Evolutionary conservation across 2,329 filamentous ascomycete genomes (phyloP), one percentile per base, ranked within the genome.

Genomic region (Botryotinia globosa): DNA sequence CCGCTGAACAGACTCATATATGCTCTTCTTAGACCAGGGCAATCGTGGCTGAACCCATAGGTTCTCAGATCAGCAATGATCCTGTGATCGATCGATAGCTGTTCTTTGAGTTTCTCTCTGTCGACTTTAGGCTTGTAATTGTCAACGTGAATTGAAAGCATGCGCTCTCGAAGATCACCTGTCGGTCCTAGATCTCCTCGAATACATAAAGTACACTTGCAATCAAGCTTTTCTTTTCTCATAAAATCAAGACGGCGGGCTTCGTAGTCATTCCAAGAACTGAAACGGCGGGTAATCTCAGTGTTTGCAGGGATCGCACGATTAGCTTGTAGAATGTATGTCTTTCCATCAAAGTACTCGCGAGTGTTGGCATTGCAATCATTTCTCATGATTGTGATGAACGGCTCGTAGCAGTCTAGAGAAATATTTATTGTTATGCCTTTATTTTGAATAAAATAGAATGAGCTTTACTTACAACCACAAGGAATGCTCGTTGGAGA

Each of bases 281-380:
- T 22, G 63, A 65, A 64, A 18, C n/a, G 61, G 20, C 61, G 39
- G 62, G 62, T 48, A 20, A 65, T 48, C 32, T 65, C 62, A 20
- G 42, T 63, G 29, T 34, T 25, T 20, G 42, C 42, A 32, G 63
- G 44, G 7, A 51, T 37, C 1, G 12, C 12, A 37, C 29, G 20
- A 20, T 51, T 51, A 1, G 63, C 44, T 51, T 51, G 44, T 25
- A 51, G 29, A 16, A 65, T 65, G 20, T 65, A 65, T 18, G 9
- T 7, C 6, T 10, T 32, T 14, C 63, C 44, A 3, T 65, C 44
- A n/a, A 51, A 51, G 7, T 51, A 51, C 29, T 48, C 32, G 29
- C 7, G 32, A 12, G 29, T 51, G 44, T 51, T 65, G 20, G 44
- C n/a, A 51, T 65, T 51, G 12, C 18, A 51, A 37, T 51, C 32